phyloP scores from a whole-genome alignment of 2,329 filamentous ascomycete species.

The Epichloe typhina region DNA sequence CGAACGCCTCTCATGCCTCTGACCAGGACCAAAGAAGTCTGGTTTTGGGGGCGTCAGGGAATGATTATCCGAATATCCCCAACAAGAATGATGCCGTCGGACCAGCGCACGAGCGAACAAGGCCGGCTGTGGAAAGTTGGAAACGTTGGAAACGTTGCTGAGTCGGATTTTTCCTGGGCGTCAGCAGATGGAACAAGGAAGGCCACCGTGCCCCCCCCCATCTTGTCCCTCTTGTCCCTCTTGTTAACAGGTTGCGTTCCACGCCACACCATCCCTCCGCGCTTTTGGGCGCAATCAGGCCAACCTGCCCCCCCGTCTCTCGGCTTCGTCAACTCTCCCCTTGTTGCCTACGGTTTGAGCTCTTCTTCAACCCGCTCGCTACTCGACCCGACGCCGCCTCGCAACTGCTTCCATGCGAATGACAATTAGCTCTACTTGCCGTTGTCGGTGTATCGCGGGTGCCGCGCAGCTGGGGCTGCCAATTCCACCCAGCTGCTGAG shows the following conservation, averaged over 20 bases:
- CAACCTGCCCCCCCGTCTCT: conserved; percentile 2
- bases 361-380: neutral
- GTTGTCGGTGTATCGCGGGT: conserved; percentile 18
- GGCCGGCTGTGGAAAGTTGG: no score
- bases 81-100: neutral
- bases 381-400: neutral
- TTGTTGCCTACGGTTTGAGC: neutral
- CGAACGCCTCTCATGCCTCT: no score
- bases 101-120: neutral
- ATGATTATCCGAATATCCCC: no score
- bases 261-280: neutral
- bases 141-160: neutral
- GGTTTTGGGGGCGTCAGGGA: no score
- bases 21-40: no score
- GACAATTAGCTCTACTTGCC: conserved; percentile 10
- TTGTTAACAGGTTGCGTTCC: neutral
- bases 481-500: conserved; percentile 10
- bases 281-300: conserved; percentile 1
- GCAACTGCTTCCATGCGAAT: conserved; percentile 1
- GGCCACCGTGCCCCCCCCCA: neutral
- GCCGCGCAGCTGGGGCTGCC: conserved; percentile 23
- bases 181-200: neutral
- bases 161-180: no score
- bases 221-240: neutral
- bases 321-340: neutral